Conservation (phyloP, 2,329 filamentous ascomycete genomes). For the Aspergillus fumigatus region DNA sequence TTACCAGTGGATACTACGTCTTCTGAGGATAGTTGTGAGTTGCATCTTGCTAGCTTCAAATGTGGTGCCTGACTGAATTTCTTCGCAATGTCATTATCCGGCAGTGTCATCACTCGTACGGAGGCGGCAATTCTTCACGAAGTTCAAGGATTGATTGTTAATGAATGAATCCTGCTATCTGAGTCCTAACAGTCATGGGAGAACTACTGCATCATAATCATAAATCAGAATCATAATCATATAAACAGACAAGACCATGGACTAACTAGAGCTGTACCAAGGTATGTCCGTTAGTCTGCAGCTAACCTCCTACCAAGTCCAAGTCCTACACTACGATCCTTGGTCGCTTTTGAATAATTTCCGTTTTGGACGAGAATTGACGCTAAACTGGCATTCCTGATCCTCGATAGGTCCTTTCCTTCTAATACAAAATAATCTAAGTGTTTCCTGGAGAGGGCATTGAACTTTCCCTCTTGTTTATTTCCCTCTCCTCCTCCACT, state of each 20-base stretch:
- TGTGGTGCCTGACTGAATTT: background rate
- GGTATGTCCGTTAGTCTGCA: background rate
- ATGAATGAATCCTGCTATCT: background rate
- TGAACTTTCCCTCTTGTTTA: background rate
- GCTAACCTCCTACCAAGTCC: background rate
- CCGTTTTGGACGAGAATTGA: background rate
- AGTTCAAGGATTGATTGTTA: too few relatives aligned
- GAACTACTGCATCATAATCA: too few relatives aligned
- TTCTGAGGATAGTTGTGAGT: too few relatives aligned
- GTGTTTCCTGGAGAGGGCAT: background rate
- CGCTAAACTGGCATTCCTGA: slow-evolving; percentile 1
- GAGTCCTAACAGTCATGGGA: too few relatives aligned
- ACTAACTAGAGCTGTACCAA: background rate
- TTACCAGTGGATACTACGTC: too few relatives aligned
- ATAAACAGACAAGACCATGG: background rate
- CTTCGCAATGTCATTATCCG: background rate
- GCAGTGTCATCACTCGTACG: background rate
- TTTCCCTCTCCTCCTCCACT: slow-evolving; percentile 2
- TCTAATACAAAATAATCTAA: background rate
- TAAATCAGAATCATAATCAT: too few relatives aligned
- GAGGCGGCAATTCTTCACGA: background rate
- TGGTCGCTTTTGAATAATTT: background rate
- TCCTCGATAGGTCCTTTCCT: background rate
- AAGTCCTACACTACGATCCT: too few relatives aligned
- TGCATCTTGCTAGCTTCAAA: too few relatives aligned